A percentile compares a stretch with the other conserved stretches of the same genome.
Evolutionary conservation across 2,329 filamentous ascomycete species (phyloP).

Genomic region (Penicillium freii): DNA sequence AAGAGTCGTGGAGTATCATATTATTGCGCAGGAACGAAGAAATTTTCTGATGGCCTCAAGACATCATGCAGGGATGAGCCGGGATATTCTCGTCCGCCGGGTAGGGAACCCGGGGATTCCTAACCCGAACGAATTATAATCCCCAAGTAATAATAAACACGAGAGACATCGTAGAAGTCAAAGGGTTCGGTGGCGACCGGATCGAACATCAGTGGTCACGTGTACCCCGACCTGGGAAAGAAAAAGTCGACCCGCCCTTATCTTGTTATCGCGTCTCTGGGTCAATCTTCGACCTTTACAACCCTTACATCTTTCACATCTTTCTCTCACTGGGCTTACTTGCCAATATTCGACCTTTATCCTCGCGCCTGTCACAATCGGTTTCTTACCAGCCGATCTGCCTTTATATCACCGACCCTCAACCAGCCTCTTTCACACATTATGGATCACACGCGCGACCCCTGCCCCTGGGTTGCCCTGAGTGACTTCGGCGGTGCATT

Average conservation of each 20-base stretch:
- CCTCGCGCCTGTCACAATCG: background rate
- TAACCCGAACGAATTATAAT: background rate
- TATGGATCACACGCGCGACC: constrained; percentile 96
- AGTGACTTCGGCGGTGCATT: constrained; percentile 98
- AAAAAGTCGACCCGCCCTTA: background rate
- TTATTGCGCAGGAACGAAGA: background rate
- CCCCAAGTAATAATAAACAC: background rate
- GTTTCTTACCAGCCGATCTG: background rate
- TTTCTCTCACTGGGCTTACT: too few relatives aligned
- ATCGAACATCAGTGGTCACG: background rate
- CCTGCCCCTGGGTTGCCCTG: constrained; percentile 93
- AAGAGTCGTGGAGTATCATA: background rate
- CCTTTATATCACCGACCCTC: background rate
- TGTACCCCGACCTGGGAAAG: background rate
- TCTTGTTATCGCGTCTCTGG: background rate
- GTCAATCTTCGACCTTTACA: background rate
- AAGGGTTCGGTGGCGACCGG: background rate
- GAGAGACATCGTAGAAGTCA: background rate
- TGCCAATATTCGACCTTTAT: background rate
- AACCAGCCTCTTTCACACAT: background rate
- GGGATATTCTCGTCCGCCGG: background rate
- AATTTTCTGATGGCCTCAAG: background rate
- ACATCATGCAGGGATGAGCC: background rate
- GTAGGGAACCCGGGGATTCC: background rate
- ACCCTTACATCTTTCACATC: background rate